A percentile compares a stretch with the other conserved stretches of the same genome.
Evolutionary conservation across 192 early-diverging fungal species (phyloP).

Genomic region (Lobosporangium transversale): DNA sequence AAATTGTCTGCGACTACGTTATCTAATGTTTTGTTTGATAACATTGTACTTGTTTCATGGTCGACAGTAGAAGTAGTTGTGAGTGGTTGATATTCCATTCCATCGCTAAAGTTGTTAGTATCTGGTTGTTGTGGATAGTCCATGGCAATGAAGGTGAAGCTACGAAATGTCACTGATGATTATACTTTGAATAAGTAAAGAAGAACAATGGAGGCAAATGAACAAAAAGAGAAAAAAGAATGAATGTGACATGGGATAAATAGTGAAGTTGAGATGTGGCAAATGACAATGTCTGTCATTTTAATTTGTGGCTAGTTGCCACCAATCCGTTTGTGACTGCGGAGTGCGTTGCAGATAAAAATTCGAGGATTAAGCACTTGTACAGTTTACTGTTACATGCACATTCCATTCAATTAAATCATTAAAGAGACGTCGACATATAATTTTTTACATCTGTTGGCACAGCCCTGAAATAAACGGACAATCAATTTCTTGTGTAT

Average conservation of each 20-base stretch:
- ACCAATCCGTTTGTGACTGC: not conserved
- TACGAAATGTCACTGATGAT: too few species aligned
- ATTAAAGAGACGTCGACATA: too few species aligned
- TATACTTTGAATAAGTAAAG: too few species aligned
- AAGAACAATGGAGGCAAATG: too few species aligned
- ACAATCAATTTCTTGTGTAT: too few species aligned
- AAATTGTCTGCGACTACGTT: conserved; percentile 22
- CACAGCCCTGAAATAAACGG: too few species aligned
- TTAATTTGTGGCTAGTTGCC: conserved; percentile 1
- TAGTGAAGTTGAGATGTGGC: not conserved
- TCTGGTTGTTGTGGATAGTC: too few species aligned
- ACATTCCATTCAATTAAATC: too few species aligned
- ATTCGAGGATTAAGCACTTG: not conserved
- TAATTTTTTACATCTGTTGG: too few species aligned
- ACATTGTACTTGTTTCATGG: not conserved
- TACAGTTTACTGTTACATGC: not conserved
- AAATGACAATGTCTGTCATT: not conserved
- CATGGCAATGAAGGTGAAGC: too few species aligned
- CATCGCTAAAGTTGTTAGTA: too few species aligned
- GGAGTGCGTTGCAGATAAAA: not conserved
- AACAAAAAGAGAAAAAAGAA: not conserved
- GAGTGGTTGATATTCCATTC: too few species aligned
- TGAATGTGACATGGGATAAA: not conserved
- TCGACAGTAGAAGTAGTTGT: not conserved
- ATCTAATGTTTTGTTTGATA: not conserved